Evolutionary conservation across 148 eudicot species (phyloP).

Genomic region (Cornus controversa): DNA sequence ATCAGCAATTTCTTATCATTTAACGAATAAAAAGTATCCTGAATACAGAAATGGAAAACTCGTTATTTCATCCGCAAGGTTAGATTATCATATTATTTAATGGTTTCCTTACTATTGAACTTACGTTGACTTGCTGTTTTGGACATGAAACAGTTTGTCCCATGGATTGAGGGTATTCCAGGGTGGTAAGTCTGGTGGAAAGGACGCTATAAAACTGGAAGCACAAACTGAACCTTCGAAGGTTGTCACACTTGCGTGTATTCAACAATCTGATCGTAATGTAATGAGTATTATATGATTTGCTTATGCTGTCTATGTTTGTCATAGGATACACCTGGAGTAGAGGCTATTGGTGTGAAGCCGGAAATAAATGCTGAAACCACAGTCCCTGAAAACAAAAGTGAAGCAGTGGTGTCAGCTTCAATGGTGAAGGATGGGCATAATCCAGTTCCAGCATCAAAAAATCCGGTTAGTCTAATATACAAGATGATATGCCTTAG

Average conservation of each 20-base stretch:
- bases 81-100: conserved; percentile 25
- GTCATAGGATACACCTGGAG: conserved; percentile 38
- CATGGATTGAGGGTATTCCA: conserved; percentile 81
- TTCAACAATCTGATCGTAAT: background rate
- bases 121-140: conserved; percentile 14
- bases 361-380: conserved; percentile 47
- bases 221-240: conserved; percentile 46
- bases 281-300: background rate
- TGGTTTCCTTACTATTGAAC: background rate
- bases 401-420: conserved; percentile 34
- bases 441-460: conserved; percentile 40
- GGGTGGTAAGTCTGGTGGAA: conserved; percentile 53
- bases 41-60: conserved; percentile 85
- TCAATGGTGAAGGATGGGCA: conserved; percentile 36
- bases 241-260: conserved; percentile 24
- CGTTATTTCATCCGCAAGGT: conserved; percentile 78
- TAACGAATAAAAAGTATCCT: conserved; percentile 69
- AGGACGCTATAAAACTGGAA: conserved; percentile 49
- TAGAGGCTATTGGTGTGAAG: conserved; percentile 29
- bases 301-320: conserved; percentile 3
- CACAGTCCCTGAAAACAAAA: conserved; percentile 38
- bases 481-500: background rate
- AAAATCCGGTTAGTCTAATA: conserved; percentile 48
- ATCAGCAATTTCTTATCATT: conserved; percentile 81
- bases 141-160: conserved; percentile 61